Conservation (phyloP, 2,329 filamentous ascomycete species). For the Westerdykella ornata region DNA sequence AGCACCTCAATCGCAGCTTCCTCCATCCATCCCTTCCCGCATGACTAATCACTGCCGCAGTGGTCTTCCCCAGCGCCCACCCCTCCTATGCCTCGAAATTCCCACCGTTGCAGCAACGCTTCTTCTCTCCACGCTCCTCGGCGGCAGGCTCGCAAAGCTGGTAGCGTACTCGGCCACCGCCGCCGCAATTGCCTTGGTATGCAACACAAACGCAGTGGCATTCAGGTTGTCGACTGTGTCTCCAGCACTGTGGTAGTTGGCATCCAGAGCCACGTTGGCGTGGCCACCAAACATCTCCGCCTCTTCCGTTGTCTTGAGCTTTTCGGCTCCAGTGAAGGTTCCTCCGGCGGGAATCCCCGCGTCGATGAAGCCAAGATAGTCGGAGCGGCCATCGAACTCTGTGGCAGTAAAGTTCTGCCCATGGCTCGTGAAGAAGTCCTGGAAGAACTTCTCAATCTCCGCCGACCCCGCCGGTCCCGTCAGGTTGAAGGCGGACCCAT, state of each 20-base stretch:
- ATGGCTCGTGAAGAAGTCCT: slow-evolving; percentile 24
- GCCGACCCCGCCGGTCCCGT: slow-evolving; percentile 29
- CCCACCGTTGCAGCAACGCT: background rate
- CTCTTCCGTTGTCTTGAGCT: slow-evolving; percentile 35
- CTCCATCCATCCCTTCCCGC: too few species aligned
- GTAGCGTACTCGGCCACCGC: slow-evolving; percentile 29
- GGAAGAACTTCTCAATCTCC: slow-evolving; percentile 29
- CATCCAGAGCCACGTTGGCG: slow-evolving; percentile 26
- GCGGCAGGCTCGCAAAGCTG: slow-evolving; percentile 25
- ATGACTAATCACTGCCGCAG: slow-evolving; percentile 43
- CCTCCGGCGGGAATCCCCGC: slow-evolving; percentile 34
- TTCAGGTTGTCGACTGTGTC: slow-evolving; percentile 34
- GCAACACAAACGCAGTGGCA: slow-evolving; percentile 26
- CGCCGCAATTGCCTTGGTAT: slow-evolving; percentile 31
- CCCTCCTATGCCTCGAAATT: slow-evolving; percentile 56
- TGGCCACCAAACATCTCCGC: slow-evolving; percentile 29
- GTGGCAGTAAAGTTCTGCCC: slow-evolving; percentile 27
- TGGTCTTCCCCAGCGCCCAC: slow-evolving; percentile 48
- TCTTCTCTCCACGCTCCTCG: slow-evolving; percentile 8
- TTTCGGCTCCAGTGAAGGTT: slow-evolving; percentile 35
- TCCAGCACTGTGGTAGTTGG: slow-evolving; percentile 34
- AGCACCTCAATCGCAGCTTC: too few species aligned
- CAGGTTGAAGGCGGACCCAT: slow-evolving; percentile 28
- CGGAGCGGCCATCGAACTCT: slow-evolving; percentile 34
- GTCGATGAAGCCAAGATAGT: slow-evolving; percentile 36